Base-by-base conservation (phyloP, 148 eudicot genomes). In the Rhododendron simsii region DNA sequence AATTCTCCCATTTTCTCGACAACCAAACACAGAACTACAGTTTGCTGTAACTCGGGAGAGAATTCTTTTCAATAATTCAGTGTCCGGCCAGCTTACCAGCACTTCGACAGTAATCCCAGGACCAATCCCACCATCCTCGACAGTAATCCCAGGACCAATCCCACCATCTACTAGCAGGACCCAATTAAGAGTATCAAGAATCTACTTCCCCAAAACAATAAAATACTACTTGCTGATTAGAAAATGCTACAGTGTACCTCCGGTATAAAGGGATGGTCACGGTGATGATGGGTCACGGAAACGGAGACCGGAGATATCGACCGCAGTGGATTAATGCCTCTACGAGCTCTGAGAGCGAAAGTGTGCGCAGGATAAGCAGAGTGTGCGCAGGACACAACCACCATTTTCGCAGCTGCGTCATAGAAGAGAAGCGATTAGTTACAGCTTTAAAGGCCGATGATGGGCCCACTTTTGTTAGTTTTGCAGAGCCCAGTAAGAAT, bases 211-310 rank as follows among this genome's bases (percentile, higher is more conserved):
- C 11, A 23, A 21, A 21, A 7, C 69, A 23, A 61, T 28, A 61
- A 61, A 26, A 67, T 2, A 26, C 74, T 26, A 26, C 15, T 9
- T 7, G 69, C 69, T 23, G 28, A 61, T 61, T 8, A 9, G 1
- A 85, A 4, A 35, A 53, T 16, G 20, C 20, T 41, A 39, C 45
- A 77, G 63, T 65, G 85, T 81, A 95, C 98, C 98, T 94, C 94
- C 0, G 94, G 93, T 45, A 93, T 91, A 82, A 94, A 95, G 14
- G 93, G 90, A 51, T 89, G 88, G 51, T 87, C 85, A 85, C 81
- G 87, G 65, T 41, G 87, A 84, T 63, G 30, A 76, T 44, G 51
- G 30, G 84, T 28, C 20, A 81, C 18, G 73, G 85, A 69, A 59
- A 83, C 86, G 78, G 92, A 86, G 59, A 77, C 51, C 73, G 67